Evolutionary conservation across 345 rosid species (phyloP), one percentile per base, ranked within the genome.

Genomic region (Brassica juncea): DNA sequence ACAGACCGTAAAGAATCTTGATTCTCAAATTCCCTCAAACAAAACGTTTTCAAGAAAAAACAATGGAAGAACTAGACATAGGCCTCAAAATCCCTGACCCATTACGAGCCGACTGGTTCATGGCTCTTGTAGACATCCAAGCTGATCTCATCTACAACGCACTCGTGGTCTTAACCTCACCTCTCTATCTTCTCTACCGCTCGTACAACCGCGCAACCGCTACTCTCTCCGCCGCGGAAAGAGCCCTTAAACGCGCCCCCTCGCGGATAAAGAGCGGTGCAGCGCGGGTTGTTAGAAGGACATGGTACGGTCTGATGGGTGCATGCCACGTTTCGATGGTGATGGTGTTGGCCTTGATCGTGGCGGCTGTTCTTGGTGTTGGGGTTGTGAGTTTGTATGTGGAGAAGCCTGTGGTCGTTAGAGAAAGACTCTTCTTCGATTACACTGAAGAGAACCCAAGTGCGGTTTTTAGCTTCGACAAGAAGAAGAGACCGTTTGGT

Each of bases 391-490:
- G 66, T 39, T 2, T 84, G 27, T 91, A 84, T 86, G 73, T 82
- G 19, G 97, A 92, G 69, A 90, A 91, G 87, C 94, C 99, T 4
- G 82, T 90, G 70, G 73, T 82, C 7, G 59, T 86, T 72, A 87
- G 79, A 71, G 89, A 93, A 16, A 87, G 76, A 69, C 12, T 93
- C 64, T 84, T 86, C 65, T 91, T 92, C 62, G 98, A 94, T 70
- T 92, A 90, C 77, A 87, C 90, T 5, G 81, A 85, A 10, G 77
- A 79, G 0, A 87, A 87, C 68, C 97, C 98, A 8, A 77, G 30
- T 49, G 99, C 94, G 1, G 75, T 82, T 30, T 75, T 91, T 66
- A 58, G 78, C 27, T 69, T 47, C 25, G 64, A 52, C 4, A 62
- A 69, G 81, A 77, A 31, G 49, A 82, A 31, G 80, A 67, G 25